Evolutionary conservation across 345 rosid species (phyloP).

Genomic region (Streptanthus diversifolius): DNA sequence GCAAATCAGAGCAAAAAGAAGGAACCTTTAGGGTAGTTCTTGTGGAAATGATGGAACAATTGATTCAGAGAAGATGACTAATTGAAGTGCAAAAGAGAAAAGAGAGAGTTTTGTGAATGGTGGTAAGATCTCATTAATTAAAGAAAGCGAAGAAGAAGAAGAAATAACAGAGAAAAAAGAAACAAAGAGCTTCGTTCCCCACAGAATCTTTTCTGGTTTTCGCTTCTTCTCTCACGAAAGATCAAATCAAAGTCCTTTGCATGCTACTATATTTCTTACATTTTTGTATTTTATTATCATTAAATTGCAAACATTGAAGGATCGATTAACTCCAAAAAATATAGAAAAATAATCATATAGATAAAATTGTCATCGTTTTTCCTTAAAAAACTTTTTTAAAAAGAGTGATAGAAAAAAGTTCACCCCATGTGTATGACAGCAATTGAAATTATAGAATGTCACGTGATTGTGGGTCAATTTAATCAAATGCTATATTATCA

Average conservation of each 20-base stretch:
- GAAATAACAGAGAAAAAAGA: neutral
- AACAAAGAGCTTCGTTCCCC: slow-evolving; percentile 26
- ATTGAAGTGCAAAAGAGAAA: slow-evolving; percentile 14
- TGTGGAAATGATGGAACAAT: neutral
- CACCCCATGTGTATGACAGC: slow-evolving; percentile 34
- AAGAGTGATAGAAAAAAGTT: neutral
- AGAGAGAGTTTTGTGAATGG: slow-evolving; percentile 14
- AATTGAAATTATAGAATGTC: slow-evolving; percentile 10
- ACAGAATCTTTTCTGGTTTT: slow-evolving; percentile 32
- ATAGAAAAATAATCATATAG: neutral
- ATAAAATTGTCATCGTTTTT: neutral
- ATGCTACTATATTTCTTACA: neutral
- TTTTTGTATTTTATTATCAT: neutral
- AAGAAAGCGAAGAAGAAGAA: slow-evolving; percentile 17
- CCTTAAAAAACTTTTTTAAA: neutral
- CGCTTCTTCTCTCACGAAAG: slow-evolving; percentile 6
- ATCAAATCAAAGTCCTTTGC: slow-evolving; percentile 5
- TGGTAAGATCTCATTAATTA: slow-evolving; percentile 40
- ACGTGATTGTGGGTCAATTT: slow-evolving; percentile 27
- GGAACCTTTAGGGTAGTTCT: slow-evolving; percentile 15
- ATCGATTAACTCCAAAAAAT: neutral
- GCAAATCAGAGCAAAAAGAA: slow-evolving; percentile 21
- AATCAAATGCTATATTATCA: slow-evolving; percentile 1
- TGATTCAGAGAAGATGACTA: neutral
- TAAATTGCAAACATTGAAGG: neutral